Evolutionary conservation across 352 stramenopile species (phyloP).

Genomic region (Globisporangium alternatum): DNA sequence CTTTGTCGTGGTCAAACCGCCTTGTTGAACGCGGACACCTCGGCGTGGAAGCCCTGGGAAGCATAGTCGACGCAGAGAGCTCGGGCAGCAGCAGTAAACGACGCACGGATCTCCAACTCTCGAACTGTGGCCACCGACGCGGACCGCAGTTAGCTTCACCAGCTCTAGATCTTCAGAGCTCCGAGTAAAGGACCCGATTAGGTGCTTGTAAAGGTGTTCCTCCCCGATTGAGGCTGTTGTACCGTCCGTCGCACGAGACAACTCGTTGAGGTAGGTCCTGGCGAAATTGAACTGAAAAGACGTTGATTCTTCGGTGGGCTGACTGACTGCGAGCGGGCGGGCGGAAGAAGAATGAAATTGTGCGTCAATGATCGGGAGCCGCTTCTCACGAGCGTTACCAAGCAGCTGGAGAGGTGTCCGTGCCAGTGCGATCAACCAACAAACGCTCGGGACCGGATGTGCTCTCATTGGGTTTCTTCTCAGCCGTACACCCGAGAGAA

Average conservation of each 20-base stretch:
- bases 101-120: no score
- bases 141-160: neutral
- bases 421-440: neutral
- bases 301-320: neutral
- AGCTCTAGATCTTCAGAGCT: neutral
- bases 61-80: no score
- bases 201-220: slow-evolving; percentile 1
- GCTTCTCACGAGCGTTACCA: neutral
- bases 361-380: neutral
- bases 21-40: no score
- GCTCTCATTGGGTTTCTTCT: neutral
- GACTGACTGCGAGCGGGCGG: no score
- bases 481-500: neutral
- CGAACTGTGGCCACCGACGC: no score
- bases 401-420: neutral
- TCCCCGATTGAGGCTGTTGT: neutral
- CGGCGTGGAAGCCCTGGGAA: no score
- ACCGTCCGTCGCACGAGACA: neutral
- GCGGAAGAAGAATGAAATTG: no score
- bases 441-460: neutral
- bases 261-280: neutral
- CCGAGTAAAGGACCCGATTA: neutral
- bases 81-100: no score
- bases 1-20: no score
- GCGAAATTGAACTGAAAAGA: neutral